Percentiles rank a stretch among this genome's conserved stretches.
These are phyloP conservation scores for Choanephora cucurbitarum DNA, from an alignment of 371 early-diverging fungal genomes.

Conservation along the genomic window DNA sequence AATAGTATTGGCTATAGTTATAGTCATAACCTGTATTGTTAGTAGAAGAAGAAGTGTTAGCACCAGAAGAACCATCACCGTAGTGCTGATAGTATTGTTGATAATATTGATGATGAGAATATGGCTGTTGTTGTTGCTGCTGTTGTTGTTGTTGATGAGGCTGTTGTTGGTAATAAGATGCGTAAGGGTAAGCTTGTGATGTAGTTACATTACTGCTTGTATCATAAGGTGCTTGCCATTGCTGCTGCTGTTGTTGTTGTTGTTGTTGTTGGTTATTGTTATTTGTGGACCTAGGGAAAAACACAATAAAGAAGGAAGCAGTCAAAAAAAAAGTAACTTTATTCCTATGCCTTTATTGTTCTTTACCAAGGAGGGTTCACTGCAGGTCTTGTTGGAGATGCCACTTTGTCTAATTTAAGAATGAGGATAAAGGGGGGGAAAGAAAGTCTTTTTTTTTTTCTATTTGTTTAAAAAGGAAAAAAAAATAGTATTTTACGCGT, in stretches of 20 bases:
- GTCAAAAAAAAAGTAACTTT: not conserved
- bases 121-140: not conserved
- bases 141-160: slow-evolving; percentile 7
- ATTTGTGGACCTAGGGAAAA: slow-evolving; percentile 24
- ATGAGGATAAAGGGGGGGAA: slow-evolving; percentile 1
- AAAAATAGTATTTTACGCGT: slow-evolving; percentile 4
- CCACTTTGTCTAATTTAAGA: slow-evolving; percentile 16
- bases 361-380: slow-evolving; percentile 28
- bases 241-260: slow-evolving; percentile 28
- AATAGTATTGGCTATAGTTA: slow-evolving; percentile 18
- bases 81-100: slow-evolving; percentile 25
- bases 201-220: slow-evolving; percentile 4
- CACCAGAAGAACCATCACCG: too few species aligned
- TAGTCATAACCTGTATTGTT: slow-evolving; percentile 13
- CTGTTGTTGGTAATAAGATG: slow-evolving; percentile 25
- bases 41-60: too few species aligned
- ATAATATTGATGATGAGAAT: slow-evolving; percentile 37
- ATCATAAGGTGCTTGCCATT: slow-evolving; percentile 8
- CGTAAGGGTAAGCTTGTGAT: slow-evolving; percentile 22
- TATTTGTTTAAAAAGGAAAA: slow-evolving; percentile 4
- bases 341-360: not conserved
- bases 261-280: slow-evolving; percentile 11
- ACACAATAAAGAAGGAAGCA: not conserved
- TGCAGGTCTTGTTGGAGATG: slow-evolving; percentile 28
- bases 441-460: too few species aligned